Conservation (phyloP, 257 asterid genomes). For the Ajuga chamaepitys region DNA sequence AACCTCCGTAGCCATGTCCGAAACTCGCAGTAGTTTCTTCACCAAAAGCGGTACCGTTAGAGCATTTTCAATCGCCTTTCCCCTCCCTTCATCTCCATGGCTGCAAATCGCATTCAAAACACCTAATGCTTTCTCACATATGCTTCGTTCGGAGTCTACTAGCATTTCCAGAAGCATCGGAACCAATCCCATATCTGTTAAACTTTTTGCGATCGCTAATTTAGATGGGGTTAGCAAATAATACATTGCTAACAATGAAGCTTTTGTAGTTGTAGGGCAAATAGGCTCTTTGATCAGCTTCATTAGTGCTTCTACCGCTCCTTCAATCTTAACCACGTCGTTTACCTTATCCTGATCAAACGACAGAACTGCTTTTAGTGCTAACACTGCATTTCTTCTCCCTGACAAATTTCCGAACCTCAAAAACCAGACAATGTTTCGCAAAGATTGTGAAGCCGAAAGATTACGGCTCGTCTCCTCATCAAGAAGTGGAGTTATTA, state of each 20-base stretch:
- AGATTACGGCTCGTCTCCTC: conserved; percentile 25
- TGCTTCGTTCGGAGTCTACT: conserved; percentile 40
- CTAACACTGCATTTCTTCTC: neutral
- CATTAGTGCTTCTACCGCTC: conserved; percentile 29
- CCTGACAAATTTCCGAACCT: conserved; percentile 19
- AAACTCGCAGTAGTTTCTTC: conserved; percentile 46
- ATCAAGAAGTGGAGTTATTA: conserved; percentile 17
- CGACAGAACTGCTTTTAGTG: neutral
- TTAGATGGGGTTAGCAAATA: conserved; percentile 19
- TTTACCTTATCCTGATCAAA: neutral
- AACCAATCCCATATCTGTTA: conserved; percentile 31
- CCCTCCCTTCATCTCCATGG: conserved; percentile 25
- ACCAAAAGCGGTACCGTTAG: conserved; percentile 38
- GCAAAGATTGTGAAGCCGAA: conserved; percentile 28
- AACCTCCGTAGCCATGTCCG: conserved; percentile 43
- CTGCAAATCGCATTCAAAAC: conserved; percentile 42
- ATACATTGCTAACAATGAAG: conserved; percentile 30
- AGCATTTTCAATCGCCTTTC: conserved; percentile 27
- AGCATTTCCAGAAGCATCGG: conserved; percentile 25
- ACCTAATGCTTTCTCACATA: conserved; percentile 46
- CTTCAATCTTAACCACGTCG: conserved; percentile 15
- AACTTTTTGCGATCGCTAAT: neutral
- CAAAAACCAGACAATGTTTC: conserved; percentile 23
- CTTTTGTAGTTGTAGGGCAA: conserved; percentile 43
- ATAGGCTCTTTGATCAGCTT: conserved; percentile 39